phyloP scores from a whole-genome alignment of 2,329 filamentous ascomycete species.

The Hypoxylon sp. region DNA sequence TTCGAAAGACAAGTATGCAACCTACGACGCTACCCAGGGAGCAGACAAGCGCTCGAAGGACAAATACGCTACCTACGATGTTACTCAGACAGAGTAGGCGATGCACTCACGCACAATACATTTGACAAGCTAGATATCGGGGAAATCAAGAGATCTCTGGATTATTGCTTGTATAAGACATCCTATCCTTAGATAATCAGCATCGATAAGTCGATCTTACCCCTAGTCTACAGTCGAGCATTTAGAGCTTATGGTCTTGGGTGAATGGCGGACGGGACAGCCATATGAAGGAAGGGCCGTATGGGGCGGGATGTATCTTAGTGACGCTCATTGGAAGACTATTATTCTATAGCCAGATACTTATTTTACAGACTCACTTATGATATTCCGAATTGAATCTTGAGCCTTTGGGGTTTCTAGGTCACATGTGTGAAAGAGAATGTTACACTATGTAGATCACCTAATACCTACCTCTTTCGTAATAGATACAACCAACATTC shows the following conservation, averaged over 20 bases:
- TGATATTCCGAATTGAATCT: neutral
- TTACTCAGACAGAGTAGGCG: slow-evolving; percentile 5
- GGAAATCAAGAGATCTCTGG: neutral
- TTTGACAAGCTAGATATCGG: neutral
- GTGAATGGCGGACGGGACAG: neutral
- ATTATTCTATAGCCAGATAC: neutral
- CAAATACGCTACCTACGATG: neutral
- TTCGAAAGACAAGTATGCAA: slow-evolving; percentile 6
- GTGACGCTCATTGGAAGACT: neutral
- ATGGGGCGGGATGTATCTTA: neutral
- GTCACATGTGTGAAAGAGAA: neutral
- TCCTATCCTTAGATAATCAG: neutral
- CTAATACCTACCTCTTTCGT: neutral
- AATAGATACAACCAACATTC: neutral
- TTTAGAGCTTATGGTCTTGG: neutral
- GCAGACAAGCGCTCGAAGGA: neutral
- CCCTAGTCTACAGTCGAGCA: neutral
- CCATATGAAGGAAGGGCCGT: neutral
- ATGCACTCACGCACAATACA: neutral
- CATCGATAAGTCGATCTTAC: neutral
- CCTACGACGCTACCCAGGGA: slow-evolving; percentile 5
- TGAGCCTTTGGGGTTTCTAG: neutral
- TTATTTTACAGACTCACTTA: neutral
- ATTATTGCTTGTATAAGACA: neutral
- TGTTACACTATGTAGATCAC: slow-evolving; percentile 6